Evolutionary conservation across 2,329 filamentous ascomycete genomes (phyloP).

Genomic region (Zalaria sp.): DNA sequence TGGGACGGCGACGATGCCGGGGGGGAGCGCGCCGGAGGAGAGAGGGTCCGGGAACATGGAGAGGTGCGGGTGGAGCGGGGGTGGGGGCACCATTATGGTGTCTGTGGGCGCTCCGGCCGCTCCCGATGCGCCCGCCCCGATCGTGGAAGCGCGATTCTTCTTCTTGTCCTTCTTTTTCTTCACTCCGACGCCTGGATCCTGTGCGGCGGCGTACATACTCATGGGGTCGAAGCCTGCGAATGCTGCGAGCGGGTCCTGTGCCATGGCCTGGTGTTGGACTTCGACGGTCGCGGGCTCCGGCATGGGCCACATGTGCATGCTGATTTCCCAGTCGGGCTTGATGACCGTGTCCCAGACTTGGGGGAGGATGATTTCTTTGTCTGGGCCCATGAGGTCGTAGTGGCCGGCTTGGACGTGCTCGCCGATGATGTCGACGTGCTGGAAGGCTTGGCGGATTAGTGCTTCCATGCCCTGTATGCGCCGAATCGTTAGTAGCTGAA

Average conservation of each 20-base stretch:
- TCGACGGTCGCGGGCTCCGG: constrained; percentile 14
- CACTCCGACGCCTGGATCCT: background rate
- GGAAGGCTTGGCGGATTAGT: constrained; percentile 35
- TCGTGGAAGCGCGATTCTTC: background rate
- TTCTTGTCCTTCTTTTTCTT: background rate
- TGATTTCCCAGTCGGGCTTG: constrained; percentile 33
- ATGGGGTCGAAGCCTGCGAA: background rate
- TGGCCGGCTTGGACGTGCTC: constrained; percentile 31
- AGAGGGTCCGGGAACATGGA: background rate
- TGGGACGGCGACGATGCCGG: background rate
- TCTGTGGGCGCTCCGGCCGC: background rate
- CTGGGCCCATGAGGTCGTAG: constrained; percentile 33
- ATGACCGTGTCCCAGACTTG: constrained; percentile 34
- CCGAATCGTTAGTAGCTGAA: no score
- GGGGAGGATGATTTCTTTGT: constrained; percentile 34
- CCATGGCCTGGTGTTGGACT: background rate
- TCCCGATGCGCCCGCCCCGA: background rate
- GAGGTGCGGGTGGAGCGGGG: background rate
- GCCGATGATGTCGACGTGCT: constrained; percentile 31
- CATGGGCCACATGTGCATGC: constrained; percentile 36
- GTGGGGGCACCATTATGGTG: background rate
- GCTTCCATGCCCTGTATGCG: constrained; percentile 26
- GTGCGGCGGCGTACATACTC: background rate
- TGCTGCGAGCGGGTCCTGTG: background rate
- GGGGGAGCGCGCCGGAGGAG: background rate